Percentiles rank a stretch among this genome's conserved stretches.
These are phyloP conservation scores for Parietichytrium sp. DNA, from an alignment of 108 stramenopile genomes.

Conservation along the genomic window DNA sequence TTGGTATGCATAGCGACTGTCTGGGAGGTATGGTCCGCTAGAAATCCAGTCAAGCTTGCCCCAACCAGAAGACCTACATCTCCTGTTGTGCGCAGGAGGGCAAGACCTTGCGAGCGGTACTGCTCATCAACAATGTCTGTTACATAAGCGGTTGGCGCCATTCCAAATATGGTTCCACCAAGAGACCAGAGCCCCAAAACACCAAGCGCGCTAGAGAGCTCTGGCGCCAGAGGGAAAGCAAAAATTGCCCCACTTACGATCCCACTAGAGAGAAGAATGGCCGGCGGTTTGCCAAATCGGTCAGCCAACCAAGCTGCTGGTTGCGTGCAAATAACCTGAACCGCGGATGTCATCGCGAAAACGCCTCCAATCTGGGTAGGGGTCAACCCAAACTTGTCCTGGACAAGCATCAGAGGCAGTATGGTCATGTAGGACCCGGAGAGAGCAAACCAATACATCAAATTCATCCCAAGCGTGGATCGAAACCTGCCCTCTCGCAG, in stretches of 20 bases:
- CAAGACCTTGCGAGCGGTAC: background rate
- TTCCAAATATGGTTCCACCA: conserved; percentile 27
- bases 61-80: conserved; percentile 40
- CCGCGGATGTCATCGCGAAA: background rate
- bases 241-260: background rate
- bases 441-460: conserved; percentile 75
- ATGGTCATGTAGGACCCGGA: conserved; percentile 79
- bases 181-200: background rate
- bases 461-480: conserved; percentile 74
- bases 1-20: conserved; percentile 6
- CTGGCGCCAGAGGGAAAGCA: background rate
- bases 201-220: background rate
- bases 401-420: conserved; percentile 74
- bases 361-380: conserved; percentile 8
- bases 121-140: background rate
- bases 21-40: background rate
- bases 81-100: conserved; percentile 32
- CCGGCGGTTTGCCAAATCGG: background rate
- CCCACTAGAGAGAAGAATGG: background rate
- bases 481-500: conserved; percentile 45
- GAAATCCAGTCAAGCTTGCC: background rate
- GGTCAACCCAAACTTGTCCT: conserved; percentile 40
- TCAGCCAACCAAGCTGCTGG: conserved; percentile 28
- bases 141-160: conserved; percentile 40
- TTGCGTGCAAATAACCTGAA: background rate